These are phyloP conservation scores for Blastomyces parvus DNA, from an alignment of 2,329 filamentous ascomycete genomes.

Conservation along the genomic window DNA sequence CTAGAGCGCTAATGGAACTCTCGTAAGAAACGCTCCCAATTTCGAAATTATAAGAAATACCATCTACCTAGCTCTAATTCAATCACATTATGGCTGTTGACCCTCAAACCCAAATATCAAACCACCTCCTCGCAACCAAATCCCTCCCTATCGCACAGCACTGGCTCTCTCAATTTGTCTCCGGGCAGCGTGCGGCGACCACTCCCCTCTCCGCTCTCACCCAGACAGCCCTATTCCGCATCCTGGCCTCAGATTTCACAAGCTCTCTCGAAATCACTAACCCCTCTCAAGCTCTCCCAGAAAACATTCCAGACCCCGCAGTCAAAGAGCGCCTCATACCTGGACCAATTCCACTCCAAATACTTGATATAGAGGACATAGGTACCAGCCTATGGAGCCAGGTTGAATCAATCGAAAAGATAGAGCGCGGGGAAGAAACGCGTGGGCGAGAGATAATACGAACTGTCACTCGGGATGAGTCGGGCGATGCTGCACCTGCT, in stretches of 20 bases:
- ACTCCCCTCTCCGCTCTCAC: slow-evolving; percentile 60
- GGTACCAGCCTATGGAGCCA: slow-evolving; percentile 74
- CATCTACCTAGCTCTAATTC: not conserved
- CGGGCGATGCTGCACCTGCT: slow-evolving; percentile 16
- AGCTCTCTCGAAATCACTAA: slow-evolving; percentile 38
- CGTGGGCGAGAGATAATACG: slow-evolving; percentile 72
- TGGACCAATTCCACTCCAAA: slow-evolving; percentile 63
- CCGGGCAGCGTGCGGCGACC: slow-evolving; percentile 42
- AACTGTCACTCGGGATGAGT: slow-evolving; percentile 49
- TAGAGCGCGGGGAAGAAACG: slow-evolving; percentile 43
- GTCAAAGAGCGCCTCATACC: slow-evolving; percentile 49
- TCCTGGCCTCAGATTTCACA: slow-evolving; percentile 70
- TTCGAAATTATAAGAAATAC: not conserved
- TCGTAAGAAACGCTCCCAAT: not conserved
- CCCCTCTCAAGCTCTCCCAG: slow-evolving; percentile 44
- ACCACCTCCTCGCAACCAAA: slow-evolving; percentile 49
- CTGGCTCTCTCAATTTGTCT: slow-evolving; percentile 59
- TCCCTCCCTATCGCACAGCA: slow-evolving; percentile 46
- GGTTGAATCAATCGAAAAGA: slow-evolving; percentile 57
- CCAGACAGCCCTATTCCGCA: slow-evolving; percentile 69
- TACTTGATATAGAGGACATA: slow-evolving; percentile 80
- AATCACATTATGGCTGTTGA: slow-evolving; percentile 12
- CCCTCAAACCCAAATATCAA: slow-evolving; percentile 27
- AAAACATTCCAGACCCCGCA: slow-evolving; percentile 45
- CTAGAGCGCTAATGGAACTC: not conserved